Conservation (phyloP, 2,329 filamentous ascomycete species). For the Tothia fuscella region DNA sequence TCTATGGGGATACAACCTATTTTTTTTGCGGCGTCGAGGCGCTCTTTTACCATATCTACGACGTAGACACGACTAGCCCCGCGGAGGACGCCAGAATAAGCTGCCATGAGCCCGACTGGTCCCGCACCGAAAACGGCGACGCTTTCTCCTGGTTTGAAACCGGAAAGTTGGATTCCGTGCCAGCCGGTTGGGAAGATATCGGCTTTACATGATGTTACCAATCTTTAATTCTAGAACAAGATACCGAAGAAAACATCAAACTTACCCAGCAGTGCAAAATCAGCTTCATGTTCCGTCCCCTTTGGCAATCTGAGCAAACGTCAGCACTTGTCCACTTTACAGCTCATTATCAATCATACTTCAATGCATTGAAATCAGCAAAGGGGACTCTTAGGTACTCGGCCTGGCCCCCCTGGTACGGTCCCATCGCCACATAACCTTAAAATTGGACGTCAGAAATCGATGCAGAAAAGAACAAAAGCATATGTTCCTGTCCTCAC, state of each 20-base stretch:
- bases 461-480: too few relatives aligned
- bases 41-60: slow-evolving; percentile 50
- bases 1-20: slow-evolving; percentile 51
- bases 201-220: too few relatives aligned
- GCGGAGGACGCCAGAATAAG: slow-evolving; percentile 48
- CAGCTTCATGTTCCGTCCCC: slow-evolving; percentile 48
- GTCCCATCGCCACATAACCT: slow-evolving; percentile 51
- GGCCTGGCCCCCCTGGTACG: slow-evolving; percentile 45
- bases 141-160: slow-evolving; percentile 30
- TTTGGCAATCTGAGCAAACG: slow-evolving; percentile 39
- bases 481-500: too few relatives aligned
- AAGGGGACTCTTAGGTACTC: slow-evolving; percentile 54
- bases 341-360: slow-evolving; percentile 18
- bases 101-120: slow-evolving; percentile 63
- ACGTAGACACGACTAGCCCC: slow-evolving; percentile 51
- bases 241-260: too few relatives aligned
- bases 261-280: slow-evolving; percentile 45
- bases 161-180: slow-evolving; percentile 43
- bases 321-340: too few relatives aligned
- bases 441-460: neutral
- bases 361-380: slow-evolving; percentile 54
- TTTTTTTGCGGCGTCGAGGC: slow-evolving; percentile 46
- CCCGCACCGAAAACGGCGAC: slow-evolving; percentile 39
- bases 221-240: too few relatives aligned
- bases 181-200: slow-evolving; percentile 41